These are phyloP conservation scores for Solanum bulbocastanum DNA, from an alignment of 257 asterid species.

Conservation along the genomic window DNA sequence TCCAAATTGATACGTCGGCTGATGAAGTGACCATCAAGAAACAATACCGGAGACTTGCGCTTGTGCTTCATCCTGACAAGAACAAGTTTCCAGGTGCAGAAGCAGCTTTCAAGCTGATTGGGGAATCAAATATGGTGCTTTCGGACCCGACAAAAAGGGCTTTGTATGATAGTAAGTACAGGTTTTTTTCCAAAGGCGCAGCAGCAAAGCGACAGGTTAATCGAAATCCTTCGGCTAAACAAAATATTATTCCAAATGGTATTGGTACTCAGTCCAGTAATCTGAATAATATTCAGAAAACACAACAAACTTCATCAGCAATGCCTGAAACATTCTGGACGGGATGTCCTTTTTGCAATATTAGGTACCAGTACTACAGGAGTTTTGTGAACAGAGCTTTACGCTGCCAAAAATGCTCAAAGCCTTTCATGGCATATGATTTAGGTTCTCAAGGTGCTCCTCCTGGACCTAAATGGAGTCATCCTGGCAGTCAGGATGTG, in stretches of 20 bases:
- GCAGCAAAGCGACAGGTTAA: constrained; percentile 24
- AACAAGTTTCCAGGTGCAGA: constrained; percentile 87
- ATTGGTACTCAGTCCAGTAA: constrained; percentile 14
- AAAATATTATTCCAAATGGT: constrained; percentile 23
- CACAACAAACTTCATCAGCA: constrained; percentile 19
- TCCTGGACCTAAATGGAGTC: constrained; percentile 12
- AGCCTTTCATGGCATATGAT: constrained; percentile 28
- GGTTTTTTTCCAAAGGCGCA: constrained; percentile 21
- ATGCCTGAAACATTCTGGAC: constrained; percentile 38
- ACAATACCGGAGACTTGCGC: constrained; percentile 73
- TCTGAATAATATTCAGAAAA: constrained; percentile 24
- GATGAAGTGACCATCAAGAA: constrained; percentile 56
- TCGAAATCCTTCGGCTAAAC: constrained; percentile 17
- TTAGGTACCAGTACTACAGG: constrained; percentile 29
- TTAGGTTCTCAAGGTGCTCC: constrained; percentile 29
- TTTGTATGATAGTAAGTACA: constrained; percentile 37
- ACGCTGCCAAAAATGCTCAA: constrained; percentile 42
- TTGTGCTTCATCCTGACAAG: constrained; percentile 80
- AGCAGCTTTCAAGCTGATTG: constrained; percentile 78
- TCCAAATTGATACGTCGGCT: constrained; percentile 47
- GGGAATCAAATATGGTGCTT: constrained; percentile 67
- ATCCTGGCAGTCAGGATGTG: constrained; percentile 19
- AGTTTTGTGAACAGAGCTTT: constrained; percentile 15
- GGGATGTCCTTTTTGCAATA: constrained; percentile 49
- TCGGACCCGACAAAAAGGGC: constrained; percentile 49